A percentile compares a stretch with the other conserved stretches of the same genome.
phyloP scores from a whole-genome alignment of 2,329 filamentous ascomycete genomes.

The Pleurostoma richardsiae region DNA sequence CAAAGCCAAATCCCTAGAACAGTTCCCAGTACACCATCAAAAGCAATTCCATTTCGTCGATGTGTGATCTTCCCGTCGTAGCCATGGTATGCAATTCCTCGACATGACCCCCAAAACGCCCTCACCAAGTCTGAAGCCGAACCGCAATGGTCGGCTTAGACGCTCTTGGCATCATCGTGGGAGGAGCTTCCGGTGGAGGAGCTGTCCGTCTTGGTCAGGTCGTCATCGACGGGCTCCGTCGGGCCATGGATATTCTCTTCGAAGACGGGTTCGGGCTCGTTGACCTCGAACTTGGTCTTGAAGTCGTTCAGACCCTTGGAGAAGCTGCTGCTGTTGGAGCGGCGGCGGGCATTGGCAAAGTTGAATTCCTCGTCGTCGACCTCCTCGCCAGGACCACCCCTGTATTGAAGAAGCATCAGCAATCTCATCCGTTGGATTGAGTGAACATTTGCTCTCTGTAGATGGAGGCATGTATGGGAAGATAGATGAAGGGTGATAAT shows the following conservation, averaged over 20 bases:
- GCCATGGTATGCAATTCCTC: slow-evolving; percentile 2
- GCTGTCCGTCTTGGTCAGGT: slow-evolving; percentile 50
- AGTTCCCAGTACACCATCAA: not conserved
- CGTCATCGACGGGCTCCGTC: slow-evolving; percentile 45
- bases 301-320: slow-evolving; percentile 68
- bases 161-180: slow-evolving; percentile 39
- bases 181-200: slow-evolving; percentile 54
- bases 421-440: not conserved
- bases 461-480: too few species aligned
- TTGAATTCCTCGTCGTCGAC: slow-evolving; percentile 79
- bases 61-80: not conserved
- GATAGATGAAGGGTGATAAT: not conserved
- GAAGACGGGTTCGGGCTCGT: slow-evolving; percentile 86
- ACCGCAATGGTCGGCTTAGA: slow-evolving; percentile 3
- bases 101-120: slow-evolving; percentile 6
- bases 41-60: too few species aligned
- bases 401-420: slow-evolving; percentile 29
- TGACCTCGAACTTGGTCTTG: slow-evolving; percentile 94
- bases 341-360: slow-evolving; percentile 80
- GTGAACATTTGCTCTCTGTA: too few species aligned
- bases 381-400: slow-evolving; percentile 82
- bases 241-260: slow-evolving; percentile 80
- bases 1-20: slow-evolving; percentile 1
- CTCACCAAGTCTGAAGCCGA: slow-evolving; percentile 9
- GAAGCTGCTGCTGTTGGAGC: slow-evolving; percentile 82